These are phyloP conservation scores for Voacanga thouarsii DNA, from an alignment of 257 asterid genomes.

Conservation along the genomic window DNA sequence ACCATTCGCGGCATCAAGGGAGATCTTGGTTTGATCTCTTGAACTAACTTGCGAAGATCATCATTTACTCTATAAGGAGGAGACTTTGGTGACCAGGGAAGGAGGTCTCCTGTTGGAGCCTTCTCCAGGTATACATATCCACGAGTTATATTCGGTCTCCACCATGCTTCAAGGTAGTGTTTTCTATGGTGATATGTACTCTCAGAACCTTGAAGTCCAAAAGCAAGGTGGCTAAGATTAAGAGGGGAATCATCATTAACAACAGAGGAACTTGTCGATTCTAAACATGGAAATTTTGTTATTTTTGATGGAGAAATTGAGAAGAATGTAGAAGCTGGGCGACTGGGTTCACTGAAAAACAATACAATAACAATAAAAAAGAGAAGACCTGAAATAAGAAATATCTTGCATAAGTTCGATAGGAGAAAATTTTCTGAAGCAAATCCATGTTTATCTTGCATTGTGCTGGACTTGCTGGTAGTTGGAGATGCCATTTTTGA, in stretches of 20 bases:
- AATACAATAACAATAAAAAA: not conserved
- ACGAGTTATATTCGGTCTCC: constrained; percentile 25
- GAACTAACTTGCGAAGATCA: constrained; percentile 21
- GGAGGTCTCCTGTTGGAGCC: constrained; percentile 18
- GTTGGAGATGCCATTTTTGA: not conserved
- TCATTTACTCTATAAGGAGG: constrained; percentile 26
- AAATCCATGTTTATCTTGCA: not conserved
- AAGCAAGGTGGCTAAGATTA: constrained; percentile 25
- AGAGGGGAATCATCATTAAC: constrained; percentile 8
- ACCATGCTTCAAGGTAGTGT: constrained; percentile 32
- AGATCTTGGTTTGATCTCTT: constrained; percentile 24
- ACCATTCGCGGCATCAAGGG: constrained; percentile 53
- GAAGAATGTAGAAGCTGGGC: not conserved
- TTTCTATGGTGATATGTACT: constrained; percentile 24
- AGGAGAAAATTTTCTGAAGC: not conserved
- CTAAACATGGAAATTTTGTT: not conserved
- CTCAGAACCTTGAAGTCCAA: constrained; percentile 33
- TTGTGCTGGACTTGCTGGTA: no score
- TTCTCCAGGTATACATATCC: constrained; percentile 29
- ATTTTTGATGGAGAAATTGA: not conserved
- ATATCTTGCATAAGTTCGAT: not conserved
- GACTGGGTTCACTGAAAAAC: not conserved
- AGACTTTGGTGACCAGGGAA: constrained; percentile 25
- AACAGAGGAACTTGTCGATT: not conserved
- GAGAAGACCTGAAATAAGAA: not conserved